A percentile compares a stretch with the other conserved stretches of the same genome.
phyloP scores from a whole-genome alignment of 306 rosid species.

The Lathyrus tuberosus region DNA sequence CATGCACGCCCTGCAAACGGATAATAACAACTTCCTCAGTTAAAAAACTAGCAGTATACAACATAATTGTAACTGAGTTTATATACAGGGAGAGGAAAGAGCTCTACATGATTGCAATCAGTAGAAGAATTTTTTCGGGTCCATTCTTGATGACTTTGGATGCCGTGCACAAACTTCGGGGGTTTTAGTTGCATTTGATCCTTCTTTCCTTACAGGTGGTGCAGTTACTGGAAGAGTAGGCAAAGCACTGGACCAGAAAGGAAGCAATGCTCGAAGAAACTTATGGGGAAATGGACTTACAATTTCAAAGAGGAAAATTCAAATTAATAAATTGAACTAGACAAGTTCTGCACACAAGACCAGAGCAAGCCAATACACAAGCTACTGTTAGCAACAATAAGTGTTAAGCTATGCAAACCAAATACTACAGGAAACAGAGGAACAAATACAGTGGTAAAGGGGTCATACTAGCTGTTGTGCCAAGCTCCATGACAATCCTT shows the following conservation, averaged over 20 bases:
- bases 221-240: slow-evolving; percentile 95
- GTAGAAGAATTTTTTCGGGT: slow-evolving; percentile 92
- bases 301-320: slow-evolving; percentile 38
- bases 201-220: slow-evolving; percentile 87
- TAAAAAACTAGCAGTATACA: too few species aligned
- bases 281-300: slow-evolving; percentile 89
- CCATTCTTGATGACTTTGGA: slow-evolving; percentile 89
- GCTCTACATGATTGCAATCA: slow-evolving; percentile 89
- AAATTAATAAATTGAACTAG: slow-evolving; percentile 29
- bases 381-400: too few species aligned
- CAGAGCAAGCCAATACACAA: slow-evolving; percentile 6
- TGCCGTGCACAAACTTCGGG: slow-evolving; percentile 82
- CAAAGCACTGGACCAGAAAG: slow-evolving; percentile 91
- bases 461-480: too few species aligned
- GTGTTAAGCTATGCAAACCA: too few species aligned
- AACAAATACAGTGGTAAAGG: too few species aligned
- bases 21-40: too few species aligned
- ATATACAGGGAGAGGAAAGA: too few species aligned
- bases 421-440: too few species aligned
- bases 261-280: slow-evolving; percentile 91
- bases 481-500: too few species aligned
- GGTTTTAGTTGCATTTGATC: slow-evolving; percentile 53
- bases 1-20: too few species aligned
- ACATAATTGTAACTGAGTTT: too few species aligned
- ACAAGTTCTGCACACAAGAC: too few species aligned